Percentiles rank a stretch among this genome's conserved stretches.
Evolutionary conservation across 2,329 filamentous ascomycete species (phyloP).

Genomic region (Penicillium sp.): DNA sequence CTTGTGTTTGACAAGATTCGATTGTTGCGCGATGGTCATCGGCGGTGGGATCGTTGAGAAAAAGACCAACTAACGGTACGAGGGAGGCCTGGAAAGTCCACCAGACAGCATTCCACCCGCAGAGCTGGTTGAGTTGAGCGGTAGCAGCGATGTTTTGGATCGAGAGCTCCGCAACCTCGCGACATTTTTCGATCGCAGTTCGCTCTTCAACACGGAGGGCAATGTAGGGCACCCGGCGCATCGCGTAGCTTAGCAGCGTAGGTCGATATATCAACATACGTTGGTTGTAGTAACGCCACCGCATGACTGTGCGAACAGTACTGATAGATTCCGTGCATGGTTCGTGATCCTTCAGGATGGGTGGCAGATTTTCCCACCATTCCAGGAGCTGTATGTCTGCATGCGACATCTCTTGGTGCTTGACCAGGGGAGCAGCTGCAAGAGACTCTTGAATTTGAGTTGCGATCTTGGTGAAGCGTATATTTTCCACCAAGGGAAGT

Average conservation of each 20-base stretch:
- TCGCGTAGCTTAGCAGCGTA: conserved; percentile 68
- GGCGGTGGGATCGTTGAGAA: conserved; percentile 48
- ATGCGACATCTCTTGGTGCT: conserved; percentile 66
- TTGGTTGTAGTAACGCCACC: conserved; percentile 80
- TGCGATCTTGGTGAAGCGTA: conserved; percentile 78
- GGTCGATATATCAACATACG: conserved; percentile 77
- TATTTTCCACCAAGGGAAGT: conserved; percentile 74
- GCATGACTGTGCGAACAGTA: conserved; percentile 74
- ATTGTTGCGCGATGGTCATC: conserved; percentile 67
- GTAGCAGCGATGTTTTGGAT: conserved; percentile 74
- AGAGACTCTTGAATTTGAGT: conserved; percentile 77
- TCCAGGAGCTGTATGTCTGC: conserved; percentile 70
- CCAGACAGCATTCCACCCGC: conserved; percentile 81
- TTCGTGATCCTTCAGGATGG: conserved; percentile 66
- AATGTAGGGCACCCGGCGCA: conserved; percentile 56
- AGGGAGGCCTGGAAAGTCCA: conserved; percentile 80
- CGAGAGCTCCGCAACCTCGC: conserved; percentile 69
- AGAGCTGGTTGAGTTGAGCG: conserved; percentile 74
- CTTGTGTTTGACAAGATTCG: conserved; percentile 55
- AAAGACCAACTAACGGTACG: conserved; percentile 75
- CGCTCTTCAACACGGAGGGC: conserved; percentile 65
- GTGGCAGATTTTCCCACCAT: conserved; percentile 74
- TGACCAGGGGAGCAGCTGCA: conserved; percentile 69
- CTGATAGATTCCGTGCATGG: conserved; percentile 72
- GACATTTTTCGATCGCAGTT: conserved; percentile 69